Evolutionary conservation across 2,329 filamentous ascomycete genomes (phyloP).

Genomic region (Tolypocladium cylindrosporum): DNA sequence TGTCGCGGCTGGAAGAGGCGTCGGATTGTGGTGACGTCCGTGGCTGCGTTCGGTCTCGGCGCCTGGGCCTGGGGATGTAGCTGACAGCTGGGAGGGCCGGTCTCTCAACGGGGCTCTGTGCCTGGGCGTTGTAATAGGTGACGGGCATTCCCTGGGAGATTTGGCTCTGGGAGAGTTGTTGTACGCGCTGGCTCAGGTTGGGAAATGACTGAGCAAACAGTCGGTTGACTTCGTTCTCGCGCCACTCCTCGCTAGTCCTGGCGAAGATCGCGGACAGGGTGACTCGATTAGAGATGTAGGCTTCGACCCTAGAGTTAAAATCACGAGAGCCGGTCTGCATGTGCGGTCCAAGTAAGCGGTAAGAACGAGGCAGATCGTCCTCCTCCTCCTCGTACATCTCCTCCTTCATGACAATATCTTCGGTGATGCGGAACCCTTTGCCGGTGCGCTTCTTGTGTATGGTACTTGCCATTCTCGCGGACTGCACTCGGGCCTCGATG

Average conservation of each 20-base stretch:
- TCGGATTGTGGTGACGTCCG: background rate
- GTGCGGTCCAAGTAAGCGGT: slow-evolving; percentile 52
- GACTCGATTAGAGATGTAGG: slow-evolving; percentile 31
- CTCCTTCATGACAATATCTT: slow-evolving; percentile 78
- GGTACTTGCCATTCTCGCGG: slow-evolving; percentile 77
- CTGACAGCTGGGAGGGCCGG: background rate
- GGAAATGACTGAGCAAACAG: slow-evolving; percentile 38
- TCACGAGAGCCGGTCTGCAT: slow-evolving; percentile 49
- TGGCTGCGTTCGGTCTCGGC: background rate
- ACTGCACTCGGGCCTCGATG: slow-evolving; percentile 79
- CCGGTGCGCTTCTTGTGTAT: slow-evolving; percentile 85
- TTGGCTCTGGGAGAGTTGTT: background rate
- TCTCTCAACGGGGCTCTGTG: background rate
- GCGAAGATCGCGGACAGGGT: slow-evolving; percentile 31
- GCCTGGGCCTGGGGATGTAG: background rate
- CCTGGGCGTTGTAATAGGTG: background rate
- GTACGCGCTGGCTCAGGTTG: slow-evolving; percentile 12
- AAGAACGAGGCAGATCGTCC: slow-evolving; percentile 62
- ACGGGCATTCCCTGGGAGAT: background rate
- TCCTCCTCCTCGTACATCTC: slow-evolving; percentile 97
- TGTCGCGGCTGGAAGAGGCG: background rate
- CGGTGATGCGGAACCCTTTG: slow-evolving; percentile 68
- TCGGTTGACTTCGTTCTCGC: slow-evolving; percentile 35
- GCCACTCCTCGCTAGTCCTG: slow-evolving; percentile 25
- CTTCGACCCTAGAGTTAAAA: slow-evolving; percentile 51